Conservation (phyloP, 176 grass and related monocot species). For the Rhipidocladum racemiflorum region DNA sequence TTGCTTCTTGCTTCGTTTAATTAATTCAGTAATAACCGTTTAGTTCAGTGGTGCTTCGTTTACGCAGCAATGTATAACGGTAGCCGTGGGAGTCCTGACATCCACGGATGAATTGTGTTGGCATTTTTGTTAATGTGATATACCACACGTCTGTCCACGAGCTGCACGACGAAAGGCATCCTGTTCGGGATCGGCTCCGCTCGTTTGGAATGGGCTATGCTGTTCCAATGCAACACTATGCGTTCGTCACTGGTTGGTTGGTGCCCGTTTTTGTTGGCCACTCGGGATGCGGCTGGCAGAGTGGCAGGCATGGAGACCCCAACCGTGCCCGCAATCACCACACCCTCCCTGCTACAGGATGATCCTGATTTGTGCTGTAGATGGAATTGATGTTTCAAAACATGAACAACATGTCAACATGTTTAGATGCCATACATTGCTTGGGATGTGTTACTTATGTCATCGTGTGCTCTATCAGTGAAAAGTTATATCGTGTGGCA, state of each 20-base stretch:
- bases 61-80: background rate
- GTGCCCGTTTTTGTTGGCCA: background rate
- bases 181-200: background rate
- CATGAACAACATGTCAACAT: background rate
- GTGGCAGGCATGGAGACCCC: background rate
- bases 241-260: background rate
- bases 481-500: background rate
- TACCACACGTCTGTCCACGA: background rate
- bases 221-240: background rate
- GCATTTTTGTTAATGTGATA: background rate
- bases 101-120: conserved; percentile 1
- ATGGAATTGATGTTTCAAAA: background rate
- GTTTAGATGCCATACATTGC: background rate
- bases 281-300: background rate
- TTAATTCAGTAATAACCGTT: background rate
- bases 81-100: background rate
- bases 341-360: background rate
- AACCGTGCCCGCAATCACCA: background rate
- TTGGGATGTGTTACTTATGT: conserved; percentile 3
- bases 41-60: background rate
- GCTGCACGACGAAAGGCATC: background rate
- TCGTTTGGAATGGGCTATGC: background rate
- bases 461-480: background rate
- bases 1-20: background rate
- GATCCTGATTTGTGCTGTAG: background rate